A percentile compares a stretch with the other conserved stretches of the same genome.
Conservation (phyloP, 1,139 yeast genomes). For the Torulaspora pretoriensis region DNA sequence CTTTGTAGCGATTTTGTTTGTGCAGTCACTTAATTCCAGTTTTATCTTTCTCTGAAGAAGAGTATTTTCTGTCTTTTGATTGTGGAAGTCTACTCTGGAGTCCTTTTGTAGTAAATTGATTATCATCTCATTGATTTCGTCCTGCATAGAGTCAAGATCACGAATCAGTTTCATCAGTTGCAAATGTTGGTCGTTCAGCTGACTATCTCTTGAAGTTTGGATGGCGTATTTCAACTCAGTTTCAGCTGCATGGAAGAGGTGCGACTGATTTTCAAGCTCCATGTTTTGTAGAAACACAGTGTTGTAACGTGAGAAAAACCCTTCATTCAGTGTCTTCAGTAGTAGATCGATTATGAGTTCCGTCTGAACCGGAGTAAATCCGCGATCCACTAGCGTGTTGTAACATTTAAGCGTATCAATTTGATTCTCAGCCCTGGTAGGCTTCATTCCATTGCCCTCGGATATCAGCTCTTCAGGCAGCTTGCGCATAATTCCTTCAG, state of each 20-base stretch:
- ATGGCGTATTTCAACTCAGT: slow-evolving; percentile 82
- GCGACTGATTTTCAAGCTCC: slow-evolving; percentile 80
- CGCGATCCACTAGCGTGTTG: slow-evolving; percentile 32
- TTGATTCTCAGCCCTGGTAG: slow-evolving; percentile 33
- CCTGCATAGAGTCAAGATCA: slow-evolving; percentile 65
- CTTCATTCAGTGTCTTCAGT: slow-evolving; percentile 47
- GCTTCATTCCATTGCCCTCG: slow-evolving; percentile 29
- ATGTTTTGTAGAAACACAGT: slow-evolving; percentile 58
- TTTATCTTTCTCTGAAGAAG: slow-evolving; percentile 67
- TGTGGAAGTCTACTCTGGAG: slow-evolving; percentile 78
- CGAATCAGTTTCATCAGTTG: slow-evolving; percentile 64
- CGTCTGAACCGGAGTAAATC: slow-evolving; percentile 54
- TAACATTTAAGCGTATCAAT: slow-evolving; percentile 34
- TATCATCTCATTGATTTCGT: slow-evolving; percentile 69
- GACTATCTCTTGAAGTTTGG: slow-evolving; percentile 65
- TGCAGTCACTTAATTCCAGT: slow-evolving; percentile 73
- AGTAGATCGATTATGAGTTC: slow-evolving; percentile 50
- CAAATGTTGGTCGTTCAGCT: slow-evolving; percentile 64
- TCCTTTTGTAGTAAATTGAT: slow-evolving; percentile 62
- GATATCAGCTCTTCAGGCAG: slow-evolving; percentile 31
- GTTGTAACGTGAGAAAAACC: slow-evolving; percentile 52
- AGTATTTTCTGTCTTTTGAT: slow-evolving; percentile 81
- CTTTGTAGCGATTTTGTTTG: slow-evolving; percentile 80
- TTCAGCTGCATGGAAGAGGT: slow-evolving; percentile 88
- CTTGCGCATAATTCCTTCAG: slow-evolving; percentile 24